Percentiles rank a stretch among this genome's conserved stretches.
Evolutionary conservation across 768 basidiomycete species (phyloP).

Genomic region (Boletus huronensis): DNA sequence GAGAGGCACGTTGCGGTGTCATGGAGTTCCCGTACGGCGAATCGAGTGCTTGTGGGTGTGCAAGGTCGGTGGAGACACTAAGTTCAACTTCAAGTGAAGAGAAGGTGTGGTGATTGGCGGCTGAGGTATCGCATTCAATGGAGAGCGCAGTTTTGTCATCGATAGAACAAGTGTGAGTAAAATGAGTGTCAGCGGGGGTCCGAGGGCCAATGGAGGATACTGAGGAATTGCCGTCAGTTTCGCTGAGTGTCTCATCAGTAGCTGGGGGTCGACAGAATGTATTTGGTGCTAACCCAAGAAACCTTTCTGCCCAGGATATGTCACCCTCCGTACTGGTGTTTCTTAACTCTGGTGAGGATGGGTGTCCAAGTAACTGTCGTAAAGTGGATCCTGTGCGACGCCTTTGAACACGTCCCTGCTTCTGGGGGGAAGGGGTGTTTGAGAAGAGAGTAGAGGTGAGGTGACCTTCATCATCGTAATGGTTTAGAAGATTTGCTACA

Average conservation of each 20-base stretch:
- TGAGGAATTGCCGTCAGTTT: conserved; percentile 42
- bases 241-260: conserved; percentile 33
- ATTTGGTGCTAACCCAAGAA: conserved; percentile 50
- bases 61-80: conserved; percentile 48
- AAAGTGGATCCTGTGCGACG: conserved; percentile 68
- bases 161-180: conserved; percentile 39
- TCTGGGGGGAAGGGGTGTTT: conserved; percentile 42
- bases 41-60: conserved; percentile 15
- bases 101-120: conserved; percentile 40
- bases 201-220: conserved; percentile 48
- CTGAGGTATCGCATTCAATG: conserved; percentile 45
- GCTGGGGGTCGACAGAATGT: neutral
- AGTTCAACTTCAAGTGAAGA: conserved; percentile 77
- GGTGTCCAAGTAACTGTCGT: conserved; percentile 65
- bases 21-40: conserved; percentile 40
- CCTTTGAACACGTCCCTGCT: conserved; percentile 48
- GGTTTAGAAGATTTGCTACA: conserved; percentile 65
- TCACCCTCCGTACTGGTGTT: conserved; percentile 59
- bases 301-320: conserved; percentile 82
- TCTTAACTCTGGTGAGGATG: conserved; percentile 29
- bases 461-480: conserved; percentile 72
- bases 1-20: conserved; percentile 67
- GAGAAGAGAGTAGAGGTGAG: conserved; percentile 62
- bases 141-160: conserved; percentile 38
- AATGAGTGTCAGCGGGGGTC: conserved; percentile 46